Evolutionary conservation across 345 rosid genomes (phyloP), one percentile per base, ranked within the genome.

Genomic region (Moringa oleifera): DNA sequence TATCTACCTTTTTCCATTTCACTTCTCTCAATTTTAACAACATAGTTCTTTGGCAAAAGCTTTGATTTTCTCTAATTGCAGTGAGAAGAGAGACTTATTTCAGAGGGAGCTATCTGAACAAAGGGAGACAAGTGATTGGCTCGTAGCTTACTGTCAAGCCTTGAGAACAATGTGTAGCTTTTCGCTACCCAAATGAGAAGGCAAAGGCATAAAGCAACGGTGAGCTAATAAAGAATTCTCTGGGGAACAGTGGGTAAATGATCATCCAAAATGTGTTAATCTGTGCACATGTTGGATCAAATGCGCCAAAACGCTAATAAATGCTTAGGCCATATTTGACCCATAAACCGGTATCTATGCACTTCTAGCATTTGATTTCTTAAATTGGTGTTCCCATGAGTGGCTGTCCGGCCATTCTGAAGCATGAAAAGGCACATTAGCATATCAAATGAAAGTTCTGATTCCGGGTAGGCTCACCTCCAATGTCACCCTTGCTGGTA

Each of bases 401-500:
- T 41, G 57, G 56, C 22, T 64, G 52, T 50, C 54, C 22, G 53
- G 33, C 63, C 65, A 62, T 25, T 50, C 53, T 6, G 41, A 25
- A 55, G 66, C 64, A 54, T 55, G 69, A 77, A 45, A 64, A 57
- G 69, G 59, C 53, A 55, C 28, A 52, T 36, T 41, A 9, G 18
- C 59, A 53, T 31, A 17, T 15, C n/a, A 20, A 33, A 50, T 21
- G 36, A 19, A 41, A 41, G 1, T 7, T 41, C 7, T 59, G 53
- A 49, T 68, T 65, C 55, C 20, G 55, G 71, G 56, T 41, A 69
- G 65, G 68, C 66, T 59, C 51, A 46, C 31, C 59, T 45, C 36
- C 31, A 53, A 53, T 41, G 47, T 53, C 59, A 51, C 36, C 20
- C 53, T 59, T 23, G 56, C 53, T 7, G 47, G 1, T 25, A 51